phyloP scores from a whole-genome alignment of 257 asterid species.

The Datura wrightii region DNA sequence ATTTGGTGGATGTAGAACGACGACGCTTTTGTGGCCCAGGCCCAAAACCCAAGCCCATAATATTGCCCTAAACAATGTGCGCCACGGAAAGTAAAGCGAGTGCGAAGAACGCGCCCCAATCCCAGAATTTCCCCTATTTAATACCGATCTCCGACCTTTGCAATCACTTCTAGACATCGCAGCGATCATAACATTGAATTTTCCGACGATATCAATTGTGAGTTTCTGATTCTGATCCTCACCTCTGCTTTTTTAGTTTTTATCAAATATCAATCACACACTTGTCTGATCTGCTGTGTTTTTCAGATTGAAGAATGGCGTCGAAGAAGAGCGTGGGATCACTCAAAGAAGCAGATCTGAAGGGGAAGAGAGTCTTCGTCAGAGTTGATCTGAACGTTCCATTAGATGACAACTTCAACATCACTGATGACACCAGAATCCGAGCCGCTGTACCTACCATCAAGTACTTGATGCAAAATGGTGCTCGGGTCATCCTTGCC shows the following conservation, averaged over 20 bases:
- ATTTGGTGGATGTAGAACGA: not conserved
- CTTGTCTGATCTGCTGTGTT: not conserved
- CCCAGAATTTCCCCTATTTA: not conserved
- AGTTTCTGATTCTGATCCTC: not conserved
- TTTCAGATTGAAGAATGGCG: conserved; percentile 55
- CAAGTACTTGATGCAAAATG: conserved; percentile 62
- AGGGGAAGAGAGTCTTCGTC: conserved; percentile 80
- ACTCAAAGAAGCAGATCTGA: conserved; percentile 79
- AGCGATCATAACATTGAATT: not conserved
- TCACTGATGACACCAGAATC: conserved; percentile 87
- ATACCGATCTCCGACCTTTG: not conserved
- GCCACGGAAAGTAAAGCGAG: conserved; percentile 25
- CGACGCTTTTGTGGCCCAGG: not conserved
- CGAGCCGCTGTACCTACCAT: conserved; percentile 87
- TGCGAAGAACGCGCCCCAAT: conserved; percentile 22
- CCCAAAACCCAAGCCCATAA: conserved; percentile 28
- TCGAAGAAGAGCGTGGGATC: conserved; percentile 87
- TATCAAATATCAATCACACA: not conserved
- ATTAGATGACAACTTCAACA: conserved; percentile 73
- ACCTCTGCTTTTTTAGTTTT: not conserved
- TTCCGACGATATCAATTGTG: conserved; percentile 17
- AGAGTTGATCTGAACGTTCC: conserved; percentile 94
- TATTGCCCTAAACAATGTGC: not conserved
- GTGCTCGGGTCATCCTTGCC: conserved; percentile 75
- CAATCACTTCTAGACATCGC: not conserved